A percentile compares a stretch with the other conserved stretches of the same genome.
These are phyloP conservation scores for Osmozyma mogii DNA, from an alignment of 805 yeast species.

Conservation along the genomic window DNA sequence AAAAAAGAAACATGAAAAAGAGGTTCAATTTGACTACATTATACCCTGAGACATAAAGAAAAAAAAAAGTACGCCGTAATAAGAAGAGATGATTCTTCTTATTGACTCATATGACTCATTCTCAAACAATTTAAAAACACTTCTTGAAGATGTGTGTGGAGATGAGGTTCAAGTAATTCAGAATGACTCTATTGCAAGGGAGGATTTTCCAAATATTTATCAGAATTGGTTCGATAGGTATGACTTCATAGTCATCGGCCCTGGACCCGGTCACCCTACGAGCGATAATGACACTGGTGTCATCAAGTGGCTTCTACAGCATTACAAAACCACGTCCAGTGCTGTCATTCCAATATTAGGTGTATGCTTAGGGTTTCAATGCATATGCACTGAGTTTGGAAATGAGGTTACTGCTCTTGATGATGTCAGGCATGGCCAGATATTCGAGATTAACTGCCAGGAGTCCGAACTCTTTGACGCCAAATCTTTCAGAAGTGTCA, in stretches of 20 bases:
- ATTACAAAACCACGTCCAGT: slow-evolving; percentile 7
- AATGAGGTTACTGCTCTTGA: slow-evolving; percentile 44
- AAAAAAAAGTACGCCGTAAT: no score
- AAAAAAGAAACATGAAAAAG: no score
- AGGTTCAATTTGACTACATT: no score
- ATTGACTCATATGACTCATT: slow-evolving; percentile 95
- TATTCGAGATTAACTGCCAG: slow-evolving; percentile 44
- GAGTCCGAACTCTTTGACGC: slow-evolving; percentile 19
- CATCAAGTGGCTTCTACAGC: slow-evolving; percentile 47
- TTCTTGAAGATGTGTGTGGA: slow-evolving; percentile 47
- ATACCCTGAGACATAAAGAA: no score
- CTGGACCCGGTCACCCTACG: slow-evolving; percentile 93
- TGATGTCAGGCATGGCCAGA: slow-evolving; percentile 79
- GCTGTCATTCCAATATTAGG: slow-evolving; percentile 73
- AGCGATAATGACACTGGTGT: slow-evolving; percentile 61
- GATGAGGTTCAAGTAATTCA: slow-evolving; percentile 50
- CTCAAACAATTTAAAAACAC: slow-evolving; percentile 67
- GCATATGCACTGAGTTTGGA: slow-evolving; percentile 60
- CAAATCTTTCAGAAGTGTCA: slow-evolving; percentile 53
- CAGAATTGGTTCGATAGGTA: slow-evolving; percentile 39
- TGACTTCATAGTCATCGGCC: slow-evolving; percentile 82
- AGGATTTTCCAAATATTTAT: slow-evolving; percentile 28
- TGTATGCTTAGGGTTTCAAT: slow-evolving; percentile 89
- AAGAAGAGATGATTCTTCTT: slow-evolving; percentile 47
- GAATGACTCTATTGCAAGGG: slow-evolving; percentile 44